These are phyloP conservation scores for Berberis thunbergii DNA, from an alignment of 164 flowering plant species.

Conservation along the genomic window DNA sequence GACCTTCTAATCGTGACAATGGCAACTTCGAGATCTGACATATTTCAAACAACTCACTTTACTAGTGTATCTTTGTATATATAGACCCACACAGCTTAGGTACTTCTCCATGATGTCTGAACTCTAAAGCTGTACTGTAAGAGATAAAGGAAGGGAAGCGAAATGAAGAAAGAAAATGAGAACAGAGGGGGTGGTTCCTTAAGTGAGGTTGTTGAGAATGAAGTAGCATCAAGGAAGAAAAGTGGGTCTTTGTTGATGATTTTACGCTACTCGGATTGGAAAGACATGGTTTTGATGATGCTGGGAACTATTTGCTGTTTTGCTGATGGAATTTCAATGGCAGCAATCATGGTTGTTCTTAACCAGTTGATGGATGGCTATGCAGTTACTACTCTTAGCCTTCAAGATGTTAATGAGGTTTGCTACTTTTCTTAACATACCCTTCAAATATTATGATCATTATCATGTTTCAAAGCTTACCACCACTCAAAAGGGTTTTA, in stretches of 20 bases:
- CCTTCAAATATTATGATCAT: too few species aligned
- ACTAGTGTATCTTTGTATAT: too few species aligned
- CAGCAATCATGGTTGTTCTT: slow-evolving; percentile 21
- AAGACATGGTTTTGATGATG: slow-evolving; percentile 20
- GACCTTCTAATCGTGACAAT: too few species aligned
- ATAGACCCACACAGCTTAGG: too few species aligned
- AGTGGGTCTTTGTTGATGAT: slow-evolving; percentile 7
- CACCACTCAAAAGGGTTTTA: too few species aligned
- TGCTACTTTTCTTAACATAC: too few species aligned
- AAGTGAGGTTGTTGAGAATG: background rate
- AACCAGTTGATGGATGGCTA: slow-evolving; percentile 19
- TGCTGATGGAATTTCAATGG: slow-evolving; percentile 19
- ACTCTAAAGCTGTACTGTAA: too few species aligned
- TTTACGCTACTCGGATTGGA: slow-evolving; percentile 15
- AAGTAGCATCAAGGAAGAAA: background rate
- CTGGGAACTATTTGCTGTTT: slow-evolving; percentile 23
- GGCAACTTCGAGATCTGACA: too few species aligned
- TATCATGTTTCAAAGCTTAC: too few species aligned
- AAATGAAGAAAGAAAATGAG: background rate
- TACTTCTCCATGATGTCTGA: too few species aligned
- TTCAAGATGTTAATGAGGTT: slow-evolving; percentile 12
- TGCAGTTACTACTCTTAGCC: slow-evolving; percentile 7
- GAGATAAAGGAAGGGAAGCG: too few species aligned
- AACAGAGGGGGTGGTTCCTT: background rate
- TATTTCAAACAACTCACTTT: too few species aligned